These are phyloP conservation scores for Microbotryum silenes-acaulis DNA, from an alignment of 1,284 basidiomycete genomes.

Conservation along the genomic window DNA sequence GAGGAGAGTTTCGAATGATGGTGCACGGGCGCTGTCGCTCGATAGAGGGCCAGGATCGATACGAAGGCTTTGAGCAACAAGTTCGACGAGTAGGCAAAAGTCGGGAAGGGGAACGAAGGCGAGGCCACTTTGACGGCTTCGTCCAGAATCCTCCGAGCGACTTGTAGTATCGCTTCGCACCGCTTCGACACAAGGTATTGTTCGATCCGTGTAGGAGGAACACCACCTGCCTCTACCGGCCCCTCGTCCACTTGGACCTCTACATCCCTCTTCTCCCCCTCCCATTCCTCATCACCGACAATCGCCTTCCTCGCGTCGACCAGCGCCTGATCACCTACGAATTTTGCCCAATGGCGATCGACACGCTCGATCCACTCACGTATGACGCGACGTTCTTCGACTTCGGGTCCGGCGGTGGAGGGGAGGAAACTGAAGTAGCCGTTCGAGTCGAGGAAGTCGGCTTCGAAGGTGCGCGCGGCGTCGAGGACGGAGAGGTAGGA, in stretches of 20 bases:
- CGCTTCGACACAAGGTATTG: slow-evolving; percentile 39
- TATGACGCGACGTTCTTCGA: slow-evolving; percentile 25
- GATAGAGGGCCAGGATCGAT: slow-evolving; percentile 69
- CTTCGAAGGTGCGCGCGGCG: slow-evolving; percentile 15
- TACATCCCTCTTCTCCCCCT: slow-evolving; percentile 12
- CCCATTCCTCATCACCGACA: slow-evolving; percentile 17
- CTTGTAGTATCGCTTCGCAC: slow-evolving; percentile 49
- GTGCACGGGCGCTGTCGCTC: slow-evolving; percentile 68
- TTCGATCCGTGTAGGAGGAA: slow-evolving; percentile 27
- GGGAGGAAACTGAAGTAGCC: slow-evolving; percentile 27
- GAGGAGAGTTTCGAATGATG: slow-evolving; percentile 51
- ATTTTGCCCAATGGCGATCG: slow-evolving; percentile 21
- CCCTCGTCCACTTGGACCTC: slow-evolving; percentile 21
- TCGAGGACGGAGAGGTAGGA: slow-evolving; percentile 14
- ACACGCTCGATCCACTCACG: slow-evolving; percentile 16
- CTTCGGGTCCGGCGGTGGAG: background rate
- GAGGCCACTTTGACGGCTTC: slow-evolving; percentile 28
- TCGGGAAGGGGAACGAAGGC: slow-evolving; percentile 32
- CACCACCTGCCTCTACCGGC: background rate
- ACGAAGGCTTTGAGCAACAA: slow-evolving; percentile 52
- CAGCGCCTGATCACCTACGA: slow-evolving; percentile 19
- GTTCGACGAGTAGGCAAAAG: slow-evolving; percentile 22
- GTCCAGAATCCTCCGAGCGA: slow-evolving; percentile 48
- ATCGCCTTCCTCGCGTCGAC: slow-evolving; percentile 16
- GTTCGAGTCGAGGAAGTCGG: slow-evolving; percentile 7